Percentiles rank a stretch among this genome's conserved stretches.
Conservation (phyloP, 352 stramenopile species). For the Pythium rhizo-oryzae region DNA sequence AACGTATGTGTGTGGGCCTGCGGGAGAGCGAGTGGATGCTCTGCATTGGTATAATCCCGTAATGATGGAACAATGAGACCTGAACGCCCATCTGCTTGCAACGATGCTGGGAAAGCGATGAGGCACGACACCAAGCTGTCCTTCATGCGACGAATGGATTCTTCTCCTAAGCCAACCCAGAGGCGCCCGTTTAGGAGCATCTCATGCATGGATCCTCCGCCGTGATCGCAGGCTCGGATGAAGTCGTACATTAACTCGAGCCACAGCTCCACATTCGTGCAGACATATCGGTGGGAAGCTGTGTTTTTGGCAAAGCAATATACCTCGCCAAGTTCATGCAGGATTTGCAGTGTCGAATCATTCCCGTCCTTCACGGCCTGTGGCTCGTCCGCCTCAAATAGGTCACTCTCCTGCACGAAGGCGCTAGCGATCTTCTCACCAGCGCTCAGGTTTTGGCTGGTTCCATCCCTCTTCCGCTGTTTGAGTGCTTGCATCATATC, state of each 20-base stretch:
- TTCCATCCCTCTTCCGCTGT: neutral
- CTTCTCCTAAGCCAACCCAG: neutral
- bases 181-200: no score
- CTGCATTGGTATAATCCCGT: neutral
- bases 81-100: neutral
- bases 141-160: neutral
- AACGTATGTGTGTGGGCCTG: neutral
- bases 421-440: neutral
- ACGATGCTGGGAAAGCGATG: neutral
- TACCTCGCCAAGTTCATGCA: slow-evolving; percentile 3
- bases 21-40: neutral
- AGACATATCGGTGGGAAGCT: neutral
- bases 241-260: neutral
- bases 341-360: neutral
- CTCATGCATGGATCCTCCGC: no score
- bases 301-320: neutral
- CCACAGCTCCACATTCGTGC: neutral
- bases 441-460: neutral
- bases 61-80: neutral
- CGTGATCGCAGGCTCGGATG: no score
- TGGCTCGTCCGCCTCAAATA: neutral
- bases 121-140: neutral
- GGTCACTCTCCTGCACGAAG: neutral
- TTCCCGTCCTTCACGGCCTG: neutral
- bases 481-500: neutral